Evolutionary conservation across 2,329 filamentous ascomycete genomes (phyloP), one percentile per base, ranked within the genome.

Genomic region (Colletotrichum euphorbiae): DNA sequence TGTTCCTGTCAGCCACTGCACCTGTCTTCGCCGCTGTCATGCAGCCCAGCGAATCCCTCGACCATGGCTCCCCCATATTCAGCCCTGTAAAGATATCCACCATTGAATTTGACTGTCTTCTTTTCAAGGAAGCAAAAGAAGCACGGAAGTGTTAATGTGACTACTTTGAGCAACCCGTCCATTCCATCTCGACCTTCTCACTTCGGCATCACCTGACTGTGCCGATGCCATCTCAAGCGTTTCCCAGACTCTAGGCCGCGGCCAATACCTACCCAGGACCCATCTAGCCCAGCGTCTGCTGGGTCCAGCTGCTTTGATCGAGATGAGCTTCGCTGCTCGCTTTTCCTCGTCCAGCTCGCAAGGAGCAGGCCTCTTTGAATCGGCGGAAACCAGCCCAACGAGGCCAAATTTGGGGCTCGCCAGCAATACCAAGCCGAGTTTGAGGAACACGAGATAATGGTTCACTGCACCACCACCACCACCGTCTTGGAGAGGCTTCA

Each of bases 11-110:
- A 33, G 2, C 54, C 4, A 21, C 17, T 43, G 13, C 6, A 3
- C 31, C 46, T 12, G 36, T 43, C 52, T 15, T 31, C 36, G 31
- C 58, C 24, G 17, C 38, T 24, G 58, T 45, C 36, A 54, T 54
- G 58, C 46, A 62, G 38, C 24, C 24, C 48, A 38, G 24, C 15
- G 46, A 62, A 62, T 54, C 21, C 58, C n/a, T 60, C 45, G 15
- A 36, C 21, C 8, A 28, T 24, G 3, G 2, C 13, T 40, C 45
- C n/a, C 45, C 9, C 15, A 43, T 36, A 33, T 62, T 62, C 58
- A 54, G 48, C 38, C 58, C 58, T 52, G 48, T 12, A 21, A 9
- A 43, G 38, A n/a, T 46, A 2, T 13, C 11, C 15, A 19, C 6
- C 13, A 9, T 42, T 8, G 33, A 38, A 38, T 24, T 38, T 9